Percentiles rank a stretch among this genome's conserved stretches.
These are phyloP conservation scores for Phytophthora macrochlamydospora DNA, from an alignment of 352 stramenopile genomes.

Conservation along the genomic window DNA sequence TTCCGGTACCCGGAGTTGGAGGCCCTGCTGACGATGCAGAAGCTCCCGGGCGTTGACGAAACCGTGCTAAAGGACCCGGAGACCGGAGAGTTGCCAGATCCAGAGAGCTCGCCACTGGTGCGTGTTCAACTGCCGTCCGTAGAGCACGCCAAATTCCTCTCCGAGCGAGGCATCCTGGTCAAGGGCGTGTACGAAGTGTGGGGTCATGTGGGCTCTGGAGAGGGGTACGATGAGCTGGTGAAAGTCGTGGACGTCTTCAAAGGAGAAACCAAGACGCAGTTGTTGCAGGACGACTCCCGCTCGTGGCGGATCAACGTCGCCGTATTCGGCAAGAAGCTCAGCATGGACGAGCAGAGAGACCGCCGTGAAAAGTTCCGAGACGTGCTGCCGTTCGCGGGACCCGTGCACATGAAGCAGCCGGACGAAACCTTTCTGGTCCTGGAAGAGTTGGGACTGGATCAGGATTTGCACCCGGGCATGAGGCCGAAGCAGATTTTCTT, in stretches of 20 bases:
- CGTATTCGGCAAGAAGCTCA: slow-evolving; percentile 83
- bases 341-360: slow-evolving; percentile 63
- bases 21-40: slow-evolving; percentile 70
- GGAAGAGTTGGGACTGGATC: slow-evolving; percentile 72
- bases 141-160: slow-evolving; percentile 77
- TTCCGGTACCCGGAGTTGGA: slow-evolving; percentile 86
- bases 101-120: slow-evolving; percentile 66
- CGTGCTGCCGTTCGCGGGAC: slow-evolving; percentile 66
- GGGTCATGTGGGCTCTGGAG: slow-evolving; percentile 37
- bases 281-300: slow-evolving; percentile 45
- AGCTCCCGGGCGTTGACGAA: slow-evolving; percentile 37
- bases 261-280: slow-evolving; percentile 44
- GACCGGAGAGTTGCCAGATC: slow-evolving; percentile 40
- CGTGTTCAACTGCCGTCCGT: slow-evolving; percentile 60
- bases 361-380: slow-evolving; percentile 57
- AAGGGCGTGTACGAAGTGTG: slow-evolving; percentile 87
- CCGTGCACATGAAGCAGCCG: slow-evolving; percentile 73
- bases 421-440: slow-evolving; percentile 78
- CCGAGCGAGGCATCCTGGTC: slow-evolving; percentile 76
- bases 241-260: slow-evolving; percentile 40
- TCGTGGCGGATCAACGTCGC: slow-evolving; percentile 84
- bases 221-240: slow-evolving; percentile 60
- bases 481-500: slow-evolving; percentile 76
- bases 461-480: slow-evolving; percentile 36
- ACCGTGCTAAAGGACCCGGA: slow-evolving; percentile 39